Evolutionary conservation across 2,329 filamentous ascomycete genomes (phyloP).

Genomic region (Arthrobotrys sinensis): DNA sequence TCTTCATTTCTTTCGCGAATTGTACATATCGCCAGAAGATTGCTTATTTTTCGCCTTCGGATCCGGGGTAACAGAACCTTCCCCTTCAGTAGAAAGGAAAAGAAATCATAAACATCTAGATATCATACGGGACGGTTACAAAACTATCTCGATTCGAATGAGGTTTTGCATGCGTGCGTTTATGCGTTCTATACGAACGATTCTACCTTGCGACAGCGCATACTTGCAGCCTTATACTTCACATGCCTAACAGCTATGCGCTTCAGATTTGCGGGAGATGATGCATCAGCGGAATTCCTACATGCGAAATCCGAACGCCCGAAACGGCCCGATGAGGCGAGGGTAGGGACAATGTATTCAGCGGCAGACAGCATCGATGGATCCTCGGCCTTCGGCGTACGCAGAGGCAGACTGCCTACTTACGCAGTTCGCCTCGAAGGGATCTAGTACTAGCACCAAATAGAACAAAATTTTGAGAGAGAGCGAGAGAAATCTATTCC

Average conservation of each 20-base stretch:
- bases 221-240: constrained; percentile 26
- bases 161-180: constrained; percentile 4
- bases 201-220: constrained; percentile 47
- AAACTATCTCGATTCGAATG: constrained; percentile 15
- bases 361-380: constrained; percentile 20
- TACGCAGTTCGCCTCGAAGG: constrained; percentile 32
- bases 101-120: constrained; percentile 23
- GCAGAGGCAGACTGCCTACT: constrained; percentile 9
- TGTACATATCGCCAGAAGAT: constrained; percentile 54
- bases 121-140: constrained; percentile 19
- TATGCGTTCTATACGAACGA: constrained; percentile 22
- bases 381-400: constrained; percentile 31
- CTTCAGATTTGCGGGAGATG: constrained; percentile 22
- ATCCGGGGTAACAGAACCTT: constrained; percentile 50
- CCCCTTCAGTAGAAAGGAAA: constrained; percentile 26
- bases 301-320: constrained; percentile 25
- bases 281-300: constrained; percentile 13
- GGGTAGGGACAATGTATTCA: neutral
- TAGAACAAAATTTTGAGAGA: neutral
- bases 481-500: constrained; percentile 13
- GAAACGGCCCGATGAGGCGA: constrained; percentile 33
- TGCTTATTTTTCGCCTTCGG: constrained; percentile 41
- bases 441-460: constrained; percentile 4
- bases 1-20: constrained; percentile 28
- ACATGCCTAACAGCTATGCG: constrained; percentile 23